Percentiles rank a stretch among this genome's conserved stretches.
Evolutionary conservation across 2,329 filamentous ascomycete genomes (phyloP).

Genomic region (Paramyrothecium sp.): DNA sequence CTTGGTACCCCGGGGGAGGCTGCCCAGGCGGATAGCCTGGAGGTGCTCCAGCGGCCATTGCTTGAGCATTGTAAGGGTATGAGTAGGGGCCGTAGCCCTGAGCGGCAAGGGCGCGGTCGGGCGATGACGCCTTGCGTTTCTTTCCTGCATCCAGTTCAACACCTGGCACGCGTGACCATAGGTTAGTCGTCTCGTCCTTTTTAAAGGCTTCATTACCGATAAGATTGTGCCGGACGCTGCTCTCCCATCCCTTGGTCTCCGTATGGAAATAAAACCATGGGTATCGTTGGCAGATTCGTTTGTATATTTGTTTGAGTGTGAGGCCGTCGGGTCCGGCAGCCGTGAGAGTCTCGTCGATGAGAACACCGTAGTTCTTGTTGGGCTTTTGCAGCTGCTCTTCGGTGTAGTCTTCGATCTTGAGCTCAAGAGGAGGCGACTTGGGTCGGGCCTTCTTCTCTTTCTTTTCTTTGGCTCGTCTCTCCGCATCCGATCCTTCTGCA

Average conservation of each 20-base stretch:
- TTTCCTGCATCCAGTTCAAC: constrained; percentile 60
- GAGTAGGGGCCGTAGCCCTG: constrained; percentile 35
- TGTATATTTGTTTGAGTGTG: constrained; percentile 62
- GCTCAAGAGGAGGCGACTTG: constrained; percentile 59
- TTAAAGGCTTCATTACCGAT: constrained; percentile 61
- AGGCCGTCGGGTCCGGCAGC: constrained; percentile 53
- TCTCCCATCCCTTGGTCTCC: constrained; percentile 65
- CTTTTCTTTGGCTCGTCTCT: constrained; percentile 55
- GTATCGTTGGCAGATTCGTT: constrained; percentile 56
- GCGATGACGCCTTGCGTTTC: constrained; percentile 55
- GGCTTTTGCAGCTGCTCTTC: constrained; percentile 59
- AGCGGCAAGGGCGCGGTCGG: constrained; percentile 43
- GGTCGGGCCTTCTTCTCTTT: constrained; percentile 58
- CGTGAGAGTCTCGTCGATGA: constrained; percentile 59
- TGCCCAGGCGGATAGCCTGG: constrained; percentile 31
- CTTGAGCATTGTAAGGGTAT: constrained; percentile 32
- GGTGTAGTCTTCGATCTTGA: constrained; percentile 54
- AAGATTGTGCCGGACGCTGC: constrained; percentile 62
- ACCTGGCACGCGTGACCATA: constrained; percentile 57
- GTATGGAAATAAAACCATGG: constrained; percentile 60
- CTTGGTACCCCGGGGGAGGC: constrained; percentile 29
- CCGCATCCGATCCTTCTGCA: constrained; percentile 54
- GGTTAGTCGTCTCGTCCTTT: constrained; percentile 54
- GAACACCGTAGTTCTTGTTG: constrained; percentile 60
- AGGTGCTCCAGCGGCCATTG: constrained; percentile 28